Conservation (phyloP, 371 early-diverging fungal species). For the Nosema muscidifuracis region DNA sequence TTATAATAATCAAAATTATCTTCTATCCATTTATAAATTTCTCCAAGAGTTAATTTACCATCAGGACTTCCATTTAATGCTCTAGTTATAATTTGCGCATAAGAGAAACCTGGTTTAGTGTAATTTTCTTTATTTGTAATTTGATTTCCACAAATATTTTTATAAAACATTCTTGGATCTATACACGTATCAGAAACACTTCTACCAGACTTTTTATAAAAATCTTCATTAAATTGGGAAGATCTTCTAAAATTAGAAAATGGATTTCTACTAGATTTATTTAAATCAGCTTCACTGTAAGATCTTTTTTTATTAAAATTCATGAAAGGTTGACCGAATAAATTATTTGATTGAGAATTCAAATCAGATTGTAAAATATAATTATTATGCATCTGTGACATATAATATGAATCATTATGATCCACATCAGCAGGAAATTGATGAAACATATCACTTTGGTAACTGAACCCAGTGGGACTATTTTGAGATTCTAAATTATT, state of each 20-base stretch:
- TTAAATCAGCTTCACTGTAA: not conserved
- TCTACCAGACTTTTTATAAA: not conserved
- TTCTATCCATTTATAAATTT: constrained; percentile 63
- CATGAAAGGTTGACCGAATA: not conserved
- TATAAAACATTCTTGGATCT: constrained; percentile 29
- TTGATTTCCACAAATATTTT: not conserved
- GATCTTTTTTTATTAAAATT: constrained; percentile 15
- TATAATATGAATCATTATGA: no score
- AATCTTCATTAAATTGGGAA: not conserved
- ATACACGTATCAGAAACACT: constrained; percentile 15
- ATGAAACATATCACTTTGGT: not conserved
- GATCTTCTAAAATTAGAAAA: not conserved
- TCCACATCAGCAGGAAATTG: not conserved
- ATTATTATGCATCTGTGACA: not conserved
- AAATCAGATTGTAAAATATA: not conserved
- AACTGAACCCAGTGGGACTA: not conserved
- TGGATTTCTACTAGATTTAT: not conserved
- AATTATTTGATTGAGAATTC: not conserved
- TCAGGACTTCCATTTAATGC: constrained; percentile 45
- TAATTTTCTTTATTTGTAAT: not conserved
- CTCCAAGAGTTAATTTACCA: constrained; percentile 56
- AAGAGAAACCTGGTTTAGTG: constrained; percentile 59
- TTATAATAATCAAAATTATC: constrained; percentile 57
- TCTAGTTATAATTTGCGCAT: constrained; percentile 60
- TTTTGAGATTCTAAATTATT: not conserved